Evolutionary conservation across 805 yeast species (phyloP).

Genomic region (Saccharomycopsis selenospora): DNA sequence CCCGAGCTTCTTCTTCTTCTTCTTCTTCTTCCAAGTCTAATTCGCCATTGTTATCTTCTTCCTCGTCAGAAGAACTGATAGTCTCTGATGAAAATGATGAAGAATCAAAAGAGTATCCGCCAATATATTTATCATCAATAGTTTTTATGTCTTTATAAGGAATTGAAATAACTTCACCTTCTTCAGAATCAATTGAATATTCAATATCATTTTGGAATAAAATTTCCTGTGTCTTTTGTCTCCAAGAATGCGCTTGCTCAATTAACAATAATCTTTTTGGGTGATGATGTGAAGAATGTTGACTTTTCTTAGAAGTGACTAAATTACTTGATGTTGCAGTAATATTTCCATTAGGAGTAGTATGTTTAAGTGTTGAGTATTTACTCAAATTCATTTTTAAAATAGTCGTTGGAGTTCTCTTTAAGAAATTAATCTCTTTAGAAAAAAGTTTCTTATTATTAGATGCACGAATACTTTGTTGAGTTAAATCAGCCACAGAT

Average conservation of each 20-base stretch:
- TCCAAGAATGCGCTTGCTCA: neutral
- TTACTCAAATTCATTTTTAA: slow-evolving; percentile 5
- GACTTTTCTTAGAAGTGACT: no score
- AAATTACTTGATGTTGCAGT: no score
- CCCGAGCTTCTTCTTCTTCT: no score
- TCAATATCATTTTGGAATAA: neutral
- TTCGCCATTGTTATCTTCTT: neutral
- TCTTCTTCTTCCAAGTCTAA: neutral
- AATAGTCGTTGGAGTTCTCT: slow-evolving; percentile 12
- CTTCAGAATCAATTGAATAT: neutral
- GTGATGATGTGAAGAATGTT: no score
- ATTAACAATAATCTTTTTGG: neutral
- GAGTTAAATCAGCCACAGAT: slow-evolving; percentile 20
- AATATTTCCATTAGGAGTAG: no score
- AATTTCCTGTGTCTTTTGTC: neutral
- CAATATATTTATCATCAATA: neutral
- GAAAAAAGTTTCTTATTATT: slow-evolving; percentile 5
- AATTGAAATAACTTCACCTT: neutral
- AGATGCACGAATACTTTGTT: slow-evolving; percentile 17
- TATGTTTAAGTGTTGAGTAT: neutral
- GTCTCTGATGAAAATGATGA: neutral
- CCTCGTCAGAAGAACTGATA: neutral
- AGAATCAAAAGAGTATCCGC: neutral
- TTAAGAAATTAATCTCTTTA: slow-evolving; percentile 8
- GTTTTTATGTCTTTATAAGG: neutral